A percentile compares a stretch with the other conserved stretches of the same genome.
These are phyloP conservation scores for Emergomyces orientalis DNA, from an alignment of 2,329 filamentous ascomycete genomes.

Conservation along the genomic window DNA sequence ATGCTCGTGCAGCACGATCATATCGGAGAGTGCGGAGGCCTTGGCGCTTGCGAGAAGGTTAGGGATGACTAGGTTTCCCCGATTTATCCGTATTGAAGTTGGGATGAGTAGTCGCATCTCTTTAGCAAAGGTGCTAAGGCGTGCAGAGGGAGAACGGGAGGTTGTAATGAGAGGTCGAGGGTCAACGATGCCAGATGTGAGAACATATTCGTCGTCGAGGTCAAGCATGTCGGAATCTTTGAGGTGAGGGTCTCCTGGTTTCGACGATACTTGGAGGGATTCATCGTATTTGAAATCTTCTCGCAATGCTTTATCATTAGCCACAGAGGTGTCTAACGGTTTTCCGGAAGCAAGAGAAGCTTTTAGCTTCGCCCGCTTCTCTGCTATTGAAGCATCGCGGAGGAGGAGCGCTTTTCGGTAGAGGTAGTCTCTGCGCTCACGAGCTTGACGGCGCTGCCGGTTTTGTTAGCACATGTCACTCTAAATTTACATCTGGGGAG, in stretches of 20 bases:
- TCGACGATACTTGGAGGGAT: constrained; percentile 59
- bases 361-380: constrained; percentile 81
- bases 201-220: constrained; percentile 83
- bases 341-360: constrained; percentile 82
- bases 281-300: constrained; percentile 94
- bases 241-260: constrained; percentile 54
- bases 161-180: constrained; percentile 85
- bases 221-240: constrained; percentile 78
- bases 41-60: constrained; percentile 78
- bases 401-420: constrained; percentile 81
- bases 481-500: not conserved
- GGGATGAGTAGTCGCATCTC: constrained; percentile 78
- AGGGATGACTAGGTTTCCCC: constrained; percentile 79
- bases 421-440: constrained; percentile 76
- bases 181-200: constrained; percentile 84
- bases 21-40: constrained; percentile 68
- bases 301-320: constrained; percentile 73
- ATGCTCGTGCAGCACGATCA: constrained; percentile 85
- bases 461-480: constrained; percentile 14
- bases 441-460: constrained; percentile 57
- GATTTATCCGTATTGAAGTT: constrained; percentile 78
- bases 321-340: constrained; percentile 68
- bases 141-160: constrained; percentile 73
- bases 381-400: constrained; percentile 82
- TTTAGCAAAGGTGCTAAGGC: constrained; percentile 84